Conservation (phyloP, 129 eudicot genomes). For the Helianthus tuberosus region DNA sequence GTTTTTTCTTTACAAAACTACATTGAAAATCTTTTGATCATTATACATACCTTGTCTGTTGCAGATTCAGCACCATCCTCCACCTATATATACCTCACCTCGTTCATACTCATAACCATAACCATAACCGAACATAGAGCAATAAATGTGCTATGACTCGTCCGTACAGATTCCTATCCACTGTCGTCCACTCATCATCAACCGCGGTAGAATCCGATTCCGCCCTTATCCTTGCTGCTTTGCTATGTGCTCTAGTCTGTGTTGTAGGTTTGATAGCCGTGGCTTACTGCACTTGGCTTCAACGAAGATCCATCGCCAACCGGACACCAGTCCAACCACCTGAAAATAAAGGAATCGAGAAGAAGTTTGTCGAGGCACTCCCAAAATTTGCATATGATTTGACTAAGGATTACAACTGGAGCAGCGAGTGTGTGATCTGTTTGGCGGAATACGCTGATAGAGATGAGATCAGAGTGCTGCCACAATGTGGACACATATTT, state of each 20-base stretch:
- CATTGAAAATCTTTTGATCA: too few relatives aligned
- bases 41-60: too few relatives aligned
- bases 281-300: conserved; percentile 59
- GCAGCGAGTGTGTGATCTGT: conserved; percentile 68
- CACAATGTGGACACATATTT: conserved; percentile 73
- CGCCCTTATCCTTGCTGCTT: conserved; percentile 58
- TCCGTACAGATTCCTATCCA: conserved; percentile 21
- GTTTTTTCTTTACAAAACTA: too few relatives aligned
- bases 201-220: conserved; percentile 49
- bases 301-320: conserved; percentile 26
- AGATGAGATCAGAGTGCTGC: conserved; percentile 64
- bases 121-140: neutral
- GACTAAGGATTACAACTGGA: conserved; percentile 1
- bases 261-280: conserved; percentile 53
- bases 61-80: neutral
- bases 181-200: conserved; percentile 29
- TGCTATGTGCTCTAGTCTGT: conserved; percentile 61
- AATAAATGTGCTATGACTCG: conserved; percentile 31
- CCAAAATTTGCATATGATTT: conserved; percentile 42
- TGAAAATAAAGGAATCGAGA: conserved; percentile 51
- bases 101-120: neutral
- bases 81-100: conserved; percentile 23
- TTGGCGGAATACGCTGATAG: conserved; percentile 64
- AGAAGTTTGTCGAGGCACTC: conserved; percentile 43
- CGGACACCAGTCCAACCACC: conserved; percentile 19